phyloP scores from a whole-genome alignment of 768 basidiomycete genomes.

The Gymnopilus junonius region DNA sequence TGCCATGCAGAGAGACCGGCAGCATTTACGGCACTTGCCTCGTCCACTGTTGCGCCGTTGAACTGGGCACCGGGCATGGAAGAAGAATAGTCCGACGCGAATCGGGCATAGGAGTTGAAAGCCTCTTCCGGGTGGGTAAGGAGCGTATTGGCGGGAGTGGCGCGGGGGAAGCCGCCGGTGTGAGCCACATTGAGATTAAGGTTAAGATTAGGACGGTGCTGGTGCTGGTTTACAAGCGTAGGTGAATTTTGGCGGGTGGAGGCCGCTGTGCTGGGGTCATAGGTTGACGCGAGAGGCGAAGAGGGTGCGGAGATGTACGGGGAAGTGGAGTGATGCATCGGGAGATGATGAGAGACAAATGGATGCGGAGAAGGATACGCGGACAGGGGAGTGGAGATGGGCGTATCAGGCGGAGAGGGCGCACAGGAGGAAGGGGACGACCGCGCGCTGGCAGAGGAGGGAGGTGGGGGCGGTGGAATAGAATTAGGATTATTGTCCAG shows the following conservation, averaged over 20 bases:
- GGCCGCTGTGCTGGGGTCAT: conserved; percentile 38
- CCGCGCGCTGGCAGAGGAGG: conserved; percentile 23
- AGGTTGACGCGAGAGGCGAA: conserved; percentile 52
- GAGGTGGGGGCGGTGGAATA: conserved; percentile 29
- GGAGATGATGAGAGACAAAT: conserved; percentile 28
- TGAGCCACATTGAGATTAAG: conserved; percentile 31
- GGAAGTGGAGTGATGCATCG: conserved; percentile 30
- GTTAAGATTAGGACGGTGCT: conserved; percentile 21
- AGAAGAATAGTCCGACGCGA: conserved; percentile 61
- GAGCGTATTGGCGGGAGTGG: conserved; percentile 22
- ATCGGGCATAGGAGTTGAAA: conserved; percentile 73
- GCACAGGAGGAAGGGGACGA: conserved; percentile 48
- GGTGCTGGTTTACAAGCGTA: conserved; percentile 16
- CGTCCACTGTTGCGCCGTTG: conserved; percentile 42
- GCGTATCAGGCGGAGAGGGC: conserved; percentile 52
- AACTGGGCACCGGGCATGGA: conserved; percentile 63
- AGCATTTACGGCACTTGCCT: conserved; percentile 31
- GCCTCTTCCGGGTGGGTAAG: conserved; percentile 49
- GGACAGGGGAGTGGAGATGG: conserved; percentile 53
- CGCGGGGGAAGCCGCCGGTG: conserved; percentile 26
- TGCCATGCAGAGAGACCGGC: not conserved
- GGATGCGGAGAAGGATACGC: conserved; percentile 42
- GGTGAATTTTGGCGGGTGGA: conserved; percentile 37
- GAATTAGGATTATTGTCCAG: conserved; percentile 35
- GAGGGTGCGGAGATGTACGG: conserved; percentile 45